These are phyloP conservation scores for Paecilomyces formosus DNA, from an alignment of 2,329 filamentous ascomycete species.

Conservation along the genomic window DNA sequence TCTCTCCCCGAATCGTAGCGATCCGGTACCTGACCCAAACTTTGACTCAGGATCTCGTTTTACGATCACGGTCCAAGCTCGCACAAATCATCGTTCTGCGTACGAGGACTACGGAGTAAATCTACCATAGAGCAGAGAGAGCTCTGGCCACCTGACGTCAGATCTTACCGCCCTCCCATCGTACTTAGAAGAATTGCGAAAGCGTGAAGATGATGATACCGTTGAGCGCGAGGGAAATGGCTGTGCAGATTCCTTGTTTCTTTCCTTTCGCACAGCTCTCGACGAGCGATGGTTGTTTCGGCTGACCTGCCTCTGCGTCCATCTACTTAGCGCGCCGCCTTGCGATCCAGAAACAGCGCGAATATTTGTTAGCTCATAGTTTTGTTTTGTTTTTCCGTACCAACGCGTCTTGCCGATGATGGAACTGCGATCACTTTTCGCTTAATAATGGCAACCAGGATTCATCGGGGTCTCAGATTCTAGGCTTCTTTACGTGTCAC, in stretches of 20 bases:
- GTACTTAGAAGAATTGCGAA: neutral
- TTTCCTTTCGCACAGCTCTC: neutral
- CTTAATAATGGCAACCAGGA: neutral
- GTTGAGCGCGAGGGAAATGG: neutral
- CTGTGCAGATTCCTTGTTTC: no score
- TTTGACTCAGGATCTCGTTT: neutral
- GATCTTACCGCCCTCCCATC: neutral
- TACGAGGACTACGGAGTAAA: no score
- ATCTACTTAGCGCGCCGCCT: neutral
- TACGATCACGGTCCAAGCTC: neutral
- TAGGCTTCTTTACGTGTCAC: neutral
- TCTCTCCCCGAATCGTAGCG: neutral
- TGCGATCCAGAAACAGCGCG: neutral
- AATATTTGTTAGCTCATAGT: neutral
- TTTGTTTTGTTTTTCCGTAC: neutral
- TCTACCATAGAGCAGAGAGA: slow-evolving; percentile 1
- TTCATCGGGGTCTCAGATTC: neutral
- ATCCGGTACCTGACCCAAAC: neutral
- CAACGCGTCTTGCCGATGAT: neutral
- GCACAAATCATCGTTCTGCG: neutral
- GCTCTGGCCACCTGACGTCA: slow-evolving; percentile 15
- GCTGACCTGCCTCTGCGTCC: neutral
- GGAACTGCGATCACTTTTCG: neutral
- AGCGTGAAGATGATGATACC: neutral
- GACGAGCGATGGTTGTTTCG: neutral